Evolutionary conservation across 352 stramenopile species (phyloP).

Genomic region (Globisporangium viniferum): DNA sequence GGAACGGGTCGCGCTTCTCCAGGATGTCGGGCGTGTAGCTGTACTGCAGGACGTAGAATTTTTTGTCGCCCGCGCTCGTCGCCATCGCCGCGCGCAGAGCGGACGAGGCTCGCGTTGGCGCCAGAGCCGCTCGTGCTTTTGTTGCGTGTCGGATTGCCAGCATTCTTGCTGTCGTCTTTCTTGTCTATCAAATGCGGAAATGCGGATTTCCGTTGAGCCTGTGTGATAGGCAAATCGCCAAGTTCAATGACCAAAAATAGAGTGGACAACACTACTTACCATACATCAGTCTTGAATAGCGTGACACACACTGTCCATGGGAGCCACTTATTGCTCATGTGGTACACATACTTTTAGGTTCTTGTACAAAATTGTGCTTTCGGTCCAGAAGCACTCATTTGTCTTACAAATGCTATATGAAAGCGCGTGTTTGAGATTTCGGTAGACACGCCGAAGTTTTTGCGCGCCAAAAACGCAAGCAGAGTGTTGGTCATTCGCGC

Average conservation of each 20-base stretch:
- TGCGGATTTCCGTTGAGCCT: neutral
- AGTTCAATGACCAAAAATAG: slow-evolving; percentile 5
- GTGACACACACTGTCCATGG: neutral
- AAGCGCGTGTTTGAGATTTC: neutral
- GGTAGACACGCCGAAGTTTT: neutral
- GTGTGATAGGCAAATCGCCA: neutral
- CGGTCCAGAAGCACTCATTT: neutral
- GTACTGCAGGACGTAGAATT: slow-evolving; percentile 72
- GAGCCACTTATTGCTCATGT: neutral
- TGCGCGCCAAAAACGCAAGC: neutral
- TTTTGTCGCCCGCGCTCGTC: slow-evolving; percentile 37
- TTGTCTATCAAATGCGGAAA: slow-evolving; percentile 1
- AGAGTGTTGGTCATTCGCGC: neutral
- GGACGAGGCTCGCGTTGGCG: neutral
- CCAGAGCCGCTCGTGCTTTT: neutral
- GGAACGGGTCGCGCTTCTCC: slow-evolving; percentile 67
- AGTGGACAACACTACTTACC: neutral
- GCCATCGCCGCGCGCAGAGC: slow-evolving; percentile 34
- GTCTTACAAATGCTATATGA: neutral
- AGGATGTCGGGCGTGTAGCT: slow-evolving; percentile 75
- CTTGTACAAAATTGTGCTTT: neutral
- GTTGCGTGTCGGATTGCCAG: slow-evolving; percentile 1
- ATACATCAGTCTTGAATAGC: neutral
- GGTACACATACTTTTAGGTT: neutral
- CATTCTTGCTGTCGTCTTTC: neutral